Evolutionary conservation across 2,329 filamentous ascomycete genomes (phyloP).

Genomic region (Bipolaris zeicola): DNA sequence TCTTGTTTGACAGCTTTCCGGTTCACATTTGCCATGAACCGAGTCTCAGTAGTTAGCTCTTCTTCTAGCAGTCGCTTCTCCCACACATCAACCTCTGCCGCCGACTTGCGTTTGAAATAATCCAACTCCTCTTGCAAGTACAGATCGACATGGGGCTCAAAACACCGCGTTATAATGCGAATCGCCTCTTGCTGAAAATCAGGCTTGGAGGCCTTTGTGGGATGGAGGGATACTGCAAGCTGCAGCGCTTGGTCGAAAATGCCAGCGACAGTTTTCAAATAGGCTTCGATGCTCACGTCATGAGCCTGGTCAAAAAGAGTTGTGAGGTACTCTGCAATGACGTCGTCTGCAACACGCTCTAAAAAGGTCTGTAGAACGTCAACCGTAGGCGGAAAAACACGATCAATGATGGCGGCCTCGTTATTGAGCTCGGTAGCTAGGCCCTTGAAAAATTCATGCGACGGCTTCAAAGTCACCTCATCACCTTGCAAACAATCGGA

Average conservation of each 20-base stretch:
- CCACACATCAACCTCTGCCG: slow-evolving; percentile 80
- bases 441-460: slow-evolving; percentile 77
- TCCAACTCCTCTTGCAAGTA: slow-evolving; percentile 92
- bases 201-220: slow-evolving; percentile 66
- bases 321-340: slow-evolving; percentile 83
- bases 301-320: slow-evolving; percentile 87
- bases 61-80: slow-evolving; percentile 91
- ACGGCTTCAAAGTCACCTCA: slow-evolving; percentile 76
- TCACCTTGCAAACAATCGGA: slow-evolving; percentile 81
- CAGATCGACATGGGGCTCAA: slow-evolving; percentile 90
- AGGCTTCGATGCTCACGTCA: slow-evolving; percentile 72
- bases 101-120: slow-evolving; percentile 77
- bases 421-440: slow-evolving; percentile 79
- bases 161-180: slow-evolving; percentile 71
- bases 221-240: slow-evolving; percentile 72
- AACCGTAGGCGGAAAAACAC: slow-evolving; percentile 75
- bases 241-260: slow-evolving; percentile 85
- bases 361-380: slow-evolving; percentile 78
- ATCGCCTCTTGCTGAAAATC: slow-evolving; percentile 69
- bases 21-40: slow-evolving; percentile 95
- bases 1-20: slow-evolving; percentile 95
- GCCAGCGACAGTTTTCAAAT: slow-evolving; percentile 84
- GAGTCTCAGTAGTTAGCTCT: slow-evolving; percentile 87
- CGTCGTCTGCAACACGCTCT: slow-evolving; percentile 80
- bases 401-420: slow-evolving; percentile 77